Evolutionary conservation across 1,139 yeast species (phyloP).

Genomic region (Pichia inconspicua): DNA sequence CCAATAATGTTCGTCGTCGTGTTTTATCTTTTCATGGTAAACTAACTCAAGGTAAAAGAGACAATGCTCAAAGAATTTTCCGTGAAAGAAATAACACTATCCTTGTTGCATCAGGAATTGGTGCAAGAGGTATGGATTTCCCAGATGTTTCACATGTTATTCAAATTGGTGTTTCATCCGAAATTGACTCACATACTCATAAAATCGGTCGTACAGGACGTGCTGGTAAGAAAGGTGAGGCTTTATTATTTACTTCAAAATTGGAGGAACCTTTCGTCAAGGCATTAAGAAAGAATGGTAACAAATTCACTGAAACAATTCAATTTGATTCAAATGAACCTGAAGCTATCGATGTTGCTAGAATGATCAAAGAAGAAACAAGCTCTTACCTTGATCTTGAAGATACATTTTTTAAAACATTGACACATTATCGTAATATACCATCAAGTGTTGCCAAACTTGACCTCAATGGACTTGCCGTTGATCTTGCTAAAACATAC

Average conservation of each 20-base stretch:
- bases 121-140: slow-evolving; percentile 95
- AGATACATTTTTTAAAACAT: slow-evolving; percentile 28
- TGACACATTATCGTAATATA: slow-evolving; percentile 30
- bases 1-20: slow-evolving; percentile 25
- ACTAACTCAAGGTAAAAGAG: slow-evolving; percentile 58
- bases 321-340: slow-evolving; percentile 10
- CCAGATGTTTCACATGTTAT: slow-evolving; percentile 76
- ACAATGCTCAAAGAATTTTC: slow-evolving; percentile 48
- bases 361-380: slow-evolving; percentile 21
- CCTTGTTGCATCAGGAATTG: slow-evolving; percentile 83
- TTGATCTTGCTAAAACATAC: slow-evolving; percentile 15
- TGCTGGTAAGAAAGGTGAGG: slow-evolving; percentile 75
- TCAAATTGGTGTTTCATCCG: slow-evolving; percentile 71
- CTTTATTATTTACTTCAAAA: slow-evolving; percentile 44
- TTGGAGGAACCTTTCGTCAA: slow-evolving; percentile 43
- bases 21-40: slow-evolving; percentile 52
- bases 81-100: slow-evolving; percentile 45
- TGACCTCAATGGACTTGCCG: slow-evolving; percentile 17
- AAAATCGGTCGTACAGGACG: slow-evolving; percentile 96
- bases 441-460: slow-evolving; percentile 23
- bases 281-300: slow-evolving; percentile 41
- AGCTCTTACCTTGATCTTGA: slow-evolving; percentile 23
- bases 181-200: slow-evolving; percentile 75
- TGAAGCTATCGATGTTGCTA: slow-evolving; percentile 23
- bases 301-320: slow-evolving; percentile 38